phyloP scores from a whole-genome alignment of 495 filamentous ascomycete genomes.

The Talaromyces wortmannii region DNA sequence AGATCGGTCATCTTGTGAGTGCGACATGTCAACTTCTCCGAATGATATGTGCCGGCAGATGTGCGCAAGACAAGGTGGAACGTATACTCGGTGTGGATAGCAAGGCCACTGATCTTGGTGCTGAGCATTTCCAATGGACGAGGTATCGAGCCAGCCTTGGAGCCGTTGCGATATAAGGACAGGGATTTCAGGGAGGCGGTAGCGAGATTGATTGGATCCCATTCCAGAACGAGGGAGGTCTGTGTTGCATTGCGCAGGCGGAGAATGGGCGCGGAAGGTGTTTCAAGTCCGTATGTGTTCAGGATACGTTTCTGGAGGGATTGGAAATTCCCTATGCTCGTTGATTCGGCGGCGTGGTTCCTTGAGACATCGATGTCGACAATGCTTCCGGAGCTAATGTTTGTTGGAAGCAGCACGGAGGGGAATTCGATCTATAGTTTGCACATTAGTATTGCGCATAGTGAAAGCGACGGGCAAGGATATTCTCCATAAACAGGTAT shows the following conservation, averaged over 20 bases:
- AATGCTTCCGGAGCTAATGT: slow-evolving; percentile 91
- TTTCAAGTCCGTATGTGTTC: slow-evolving; percentile 71
- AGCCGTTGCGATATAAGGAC: slow-evolving; percentile 88
- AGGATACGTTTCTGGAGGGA: slow-evolving; percentile 83
- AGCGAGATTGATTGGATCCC: slow-evolving; percentile 90
- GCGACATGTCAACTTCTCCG: slow-evolving; percentile 75
- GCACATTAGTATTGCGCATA: not conserved
- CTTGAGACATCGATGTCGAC: slow-evolving; percentile 96
- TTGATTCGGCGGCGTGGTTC: slow-evolving; percentile 70
- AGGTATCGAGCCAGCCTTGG: slow-evolving; percentile 92
- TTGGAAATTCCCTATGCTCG: slow-evolving; percentile 66
- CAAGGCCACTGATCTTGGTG: slow-evolving; percentile 96
- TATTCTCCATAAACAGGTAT: too few species aligned
- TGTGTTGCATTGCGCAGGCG: slow-evolving; percentile 94
- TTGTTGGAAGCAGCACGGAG: slow-evolving; percentile 89
- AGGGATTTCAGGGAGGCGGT: slow-evolving; percentile 85
- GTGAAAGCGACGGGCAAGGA: not conserved
- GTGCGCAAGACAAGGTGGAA: slow-evolving; percentile 92
- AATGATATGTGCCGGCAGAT: slow-evolving; percentile 77
- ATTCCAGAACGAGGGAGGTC: slow-evolving; percentile 94
- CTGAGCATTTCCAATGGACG: slow-evolving; percentile 74
- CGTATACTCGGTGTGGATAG: slow-evolving; percentile 88
- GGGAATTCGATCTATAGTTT: slow-evolving; percentile 86
- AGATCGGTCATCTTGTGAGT: slow-evolving; percentile 99
- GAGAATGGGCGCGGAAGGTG: slow-evolving; percentile 73